A percentile compares a stretch with the other conserved stretches of the same genome.
phyloP scores from a whole-genome alignment of 2,329 filamentous ascomycete species.

The Coleophoma cylindrospora region DNA sequence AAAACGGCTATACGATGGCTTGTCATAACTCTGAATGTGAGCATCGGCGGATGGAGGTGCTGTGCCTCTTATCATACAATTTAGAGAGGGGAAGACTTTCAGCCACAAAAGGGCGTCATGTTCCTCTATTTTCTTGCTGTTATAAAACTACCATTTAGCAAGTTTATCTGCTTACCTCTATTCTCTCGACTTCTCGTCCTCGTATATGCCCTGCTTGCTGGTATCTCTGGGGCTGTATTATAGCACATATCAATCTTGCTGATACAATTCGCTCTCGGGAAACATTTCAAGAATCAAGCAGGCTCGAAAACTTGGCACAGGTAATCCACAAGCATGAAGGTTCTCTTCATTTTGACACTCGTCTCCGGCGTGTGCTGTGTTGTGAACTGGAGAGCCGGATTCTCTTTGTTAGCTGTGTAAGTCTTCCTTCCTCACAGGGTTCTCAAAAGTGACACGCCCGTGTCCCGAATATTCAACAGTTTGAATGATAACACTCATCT shows the following conservation, averaged over 20 bases:
- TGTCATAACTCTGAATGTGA: no score
- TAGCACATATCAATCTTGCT: not conserved
- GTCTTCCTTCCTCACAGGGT: not conserved
- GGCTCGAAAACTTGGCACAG: not conserved
- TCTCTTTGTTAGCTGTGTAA: not conserved
- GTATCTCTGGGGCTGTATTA: not conserved
- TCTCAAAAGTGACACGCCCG: not conserved
- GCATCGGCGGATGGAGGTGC: no score
- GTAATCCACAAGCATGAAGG: conserved; percentile 1
- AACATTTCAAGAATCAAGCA: not conserved
- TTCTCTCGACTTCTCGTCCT: not conserved
- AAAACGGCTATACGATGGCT: not conserved
- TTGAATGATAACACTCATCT: not conserved
- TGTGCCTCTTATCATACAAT: no score
- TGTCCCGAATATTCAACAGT: not conserved
- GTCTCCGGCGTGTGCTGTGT: not conserved
- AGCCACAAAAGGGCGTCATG: not conserved
- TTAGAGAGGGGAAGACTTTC: no score
- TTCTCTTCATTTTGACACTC: not conserved
- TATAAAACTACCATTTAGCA: not conserved
- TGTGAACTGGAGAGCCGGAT: not conserved
- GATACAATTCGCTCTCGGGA: not conserved
- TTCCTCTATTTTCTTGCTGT: not conserved
- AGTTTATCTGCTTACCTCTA: not conserved
- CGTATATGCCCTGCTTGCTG: not conserved